Evolutionary conservation across 2,329 filamentous ascomycete genomes (phyloP).

Genomic region (Pseudogymnoascus destructans): DNA sequence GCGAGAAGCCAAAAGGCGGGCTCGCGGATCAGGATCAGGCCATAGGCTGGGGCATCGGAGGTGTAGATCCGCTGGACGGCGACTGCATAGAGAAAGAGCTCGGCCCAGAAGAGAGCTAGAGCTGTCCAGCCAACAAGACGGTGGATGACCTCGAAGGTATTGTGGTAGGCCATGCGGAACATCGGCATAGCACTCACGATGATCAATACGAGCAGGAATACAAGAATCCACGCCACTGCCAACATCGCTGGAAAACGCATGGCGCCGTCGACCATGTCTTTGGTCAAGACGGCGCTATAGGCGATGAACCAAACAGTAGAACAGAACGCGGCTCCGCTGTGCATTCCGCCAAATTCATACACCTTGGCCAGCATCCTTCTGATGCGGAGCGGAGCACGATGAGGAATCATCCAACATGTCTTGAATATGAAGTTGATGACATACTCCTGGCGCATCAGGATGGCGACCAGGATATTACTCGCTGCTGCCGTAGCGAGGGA

Average conservation of each 20-base stretch:
- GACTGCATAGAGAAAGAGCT: conserved; percentile 30
- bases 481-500: conserved; percentile 25
- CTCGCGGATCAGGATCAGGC: conserved; percentile 15
- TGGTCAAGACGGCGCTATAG: conserved; percentile 24
- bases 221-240: conserved; percentile 26
- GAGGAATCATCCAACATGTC: conserved; percentile 33
- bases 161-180: conserved; percentile 37
- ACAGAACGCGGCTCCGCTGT: conserved; percentile 37
- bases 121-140: conserved; percentile 43
- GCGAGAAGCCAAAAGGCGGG: conserved; percentile 46
- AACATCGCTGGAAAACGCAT: conserved; percentile 2
- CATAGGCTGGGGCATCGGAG: conserved; percentile 9
- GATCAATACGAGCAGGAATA: conserved; percentile 35
- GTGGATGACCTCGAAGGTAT: conserved; percentile 44
- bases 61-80: conserved; percentile 15
- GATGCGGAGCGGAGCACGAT: conserved; percentile 34
- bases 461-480: conserved; percentile 36
- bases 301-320: conserved; percentile 36
- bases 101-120: conserved; percentile 36
- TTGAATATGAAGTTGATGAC: conserved; percentile 39
- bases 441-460: conserved; percentile 40
- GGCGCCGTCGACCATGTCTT: neutral
- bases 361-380: conserved; percentile 36
- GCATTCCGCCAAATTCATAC: conserved; percentile 40
- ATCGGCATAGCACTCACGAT: conserved; percentile 36